Conservation (phyloP, 1,284 basidiomycete species). For the Bjerkandera adusta region DNA sequence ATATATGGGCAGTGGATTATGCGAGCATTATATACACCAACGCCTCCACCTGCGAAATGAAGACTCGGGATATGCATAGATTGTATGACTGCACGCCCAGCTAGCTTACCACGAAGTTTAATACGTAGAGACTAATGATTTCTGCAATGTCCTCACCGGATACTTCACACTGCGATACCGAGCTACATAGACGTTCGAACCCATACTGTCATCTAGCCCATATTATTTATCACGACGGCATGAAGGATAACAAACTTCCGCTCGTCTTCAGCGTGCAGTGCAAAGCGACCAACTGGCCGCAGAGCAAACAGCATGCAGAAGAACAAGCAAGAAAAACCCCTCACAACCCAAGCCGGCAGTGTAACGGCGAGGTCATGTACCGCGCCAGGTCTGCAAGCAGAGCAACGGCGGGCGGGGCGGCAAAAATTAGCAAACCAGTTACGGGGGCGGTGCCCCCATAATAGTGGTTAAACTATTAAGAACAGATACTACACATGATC, state of each 20-base stretch:
- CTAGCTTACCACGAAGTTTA: too few species aligned
- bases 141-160: too few species aligned
- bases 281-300: slow-evolving; percentile 4
- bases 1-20: not conserved
- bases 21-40: not conserved
- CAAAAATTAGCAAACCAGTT: slow-evolving; percentile 14
- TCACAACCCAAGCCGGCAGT: slow-evolving; percentile 13
- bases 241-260: too few species aligned
- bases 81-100: too few species aligned
- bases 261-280: slow-evolving; percentile 3
- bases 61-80: too few species aligned
- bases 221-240: too few species aligned
- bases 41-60: too few species aligned
- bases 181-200: too few species aligned
- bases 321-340: slow-evolving; percentile 11
- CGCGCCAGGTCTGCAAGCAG: slow-evolving; percentile 11
- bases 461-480: slow-evolving; percentile 82
- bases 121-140: too few species aligned
- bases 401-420: slow-evolving; percentile 8
- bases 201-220: too few species aligned
- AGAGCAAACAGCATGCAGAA: slow-evolving; percentile 8
- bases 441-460: slow-evolving; percentile 33
- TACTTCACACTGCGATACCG: too few species aligned
- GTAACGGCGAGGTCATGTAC: slow-evolving; percentile 13
- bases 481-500: slow-evolving; percentile 97